Evolutionary conservation across 2,329 filamentous ascomycete genomes (phyloP).

Genomic region (Macrophomina pseudophaseolina): DNA sequence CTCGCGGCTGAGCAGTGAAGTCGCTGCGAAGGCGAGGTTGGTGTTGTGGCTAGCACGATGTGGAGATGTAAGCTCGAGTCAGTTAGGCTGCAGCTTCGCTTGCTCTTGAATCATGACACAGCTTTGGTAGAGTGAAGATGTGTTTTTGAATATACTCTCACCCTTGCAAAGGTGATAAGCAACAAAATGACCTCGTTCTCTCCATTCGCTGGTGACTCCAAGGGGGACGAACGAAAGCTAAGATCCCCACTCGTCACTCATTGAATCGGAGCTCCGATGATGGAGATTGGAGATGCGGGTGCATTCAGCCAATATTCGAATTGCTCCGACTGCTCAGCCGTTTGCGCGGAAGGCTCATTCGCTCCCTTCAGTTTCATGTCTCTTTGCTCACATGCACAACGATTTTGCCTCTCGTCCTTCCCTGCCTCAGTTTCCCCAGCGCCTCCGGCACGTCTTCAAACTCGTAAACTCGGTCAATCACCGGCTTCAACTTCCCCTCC

Average conservation of each 20-base stretch:
- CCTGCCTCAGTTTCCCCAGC: conserved; percentile 63
- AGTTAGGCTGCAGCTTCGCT: neutral
- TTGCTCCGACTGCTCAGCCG: neutral
- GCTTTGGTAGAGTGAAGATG: neutral
- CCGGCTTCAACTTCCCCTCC: conserved; percentile 55
- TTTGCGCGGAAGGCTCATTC: neutral
- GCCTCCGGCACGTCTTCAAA: conserved; percentile 64
- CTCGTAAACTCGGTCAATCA: conserved; percentile 61
- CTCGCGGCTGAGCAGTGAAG: neutral
- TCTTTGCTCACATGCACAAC: no score
- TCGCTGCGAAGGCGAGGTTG: neutral
- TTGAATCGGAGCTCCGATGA: neutral
- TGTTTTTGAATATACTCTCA: neutral
- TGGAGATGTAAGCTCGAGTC: neutral
- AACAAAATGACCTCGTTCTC: neutral
- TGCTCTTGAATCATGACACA: neutral
- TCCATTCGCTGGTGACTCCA: neutral
- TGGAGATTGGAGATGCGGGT: neutral
- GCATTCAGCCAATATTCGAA: neutral
- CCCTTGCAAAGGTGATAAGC: neutral
- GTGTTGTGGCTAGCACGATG: neutral
- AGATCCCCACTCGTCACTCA: neutral
- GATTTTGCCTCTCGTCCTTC: conserved; percentile 64
- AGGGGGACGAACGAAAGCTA: neutral
- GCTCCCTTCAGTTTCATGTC: no score